Evolutionary conservation across 176 grass and related monocot genomes (phyloP).

Genomic region (Triticum aestivum): IWGSC_CS_RefSeq_v2.1 NC_057800.1:11957029-11957528

Average conservation of each 20-base stretch:
- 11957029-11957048: background rate
- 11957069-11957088: background rate
- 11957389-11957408: conserved; percentile 3
- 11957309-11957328: conserved; percentile 15
- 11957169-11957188: background rate
- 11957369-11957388: conserved; percentile 9
- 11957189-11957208: conserved; percentile 12
- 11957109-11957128: background rate
- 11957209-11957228: background rate
- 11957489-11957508: conserved; percentile 7
- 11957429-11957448: background rate
- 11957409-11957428: background rate
- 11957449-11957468: background rate
- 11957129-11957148: conserved; percentile 4
- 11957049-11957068: background rate
- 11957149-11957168: background rate
- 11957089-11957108: background rate
- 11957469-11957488: conserved; percentile 4
- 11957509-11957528: conserved; percentile 31
- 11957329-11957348: conserved; percentile 1
- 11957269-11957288: background rate
- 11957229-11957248: conserved; percentile 1
- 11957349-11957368: background rate
- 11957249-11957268: background rate
- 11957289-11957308: conserved; percentile 15